Evolutionary conservation across 805 yeast genomes (phyloP).

Genomic region (Zygotorulaspora florentina): DNA sequence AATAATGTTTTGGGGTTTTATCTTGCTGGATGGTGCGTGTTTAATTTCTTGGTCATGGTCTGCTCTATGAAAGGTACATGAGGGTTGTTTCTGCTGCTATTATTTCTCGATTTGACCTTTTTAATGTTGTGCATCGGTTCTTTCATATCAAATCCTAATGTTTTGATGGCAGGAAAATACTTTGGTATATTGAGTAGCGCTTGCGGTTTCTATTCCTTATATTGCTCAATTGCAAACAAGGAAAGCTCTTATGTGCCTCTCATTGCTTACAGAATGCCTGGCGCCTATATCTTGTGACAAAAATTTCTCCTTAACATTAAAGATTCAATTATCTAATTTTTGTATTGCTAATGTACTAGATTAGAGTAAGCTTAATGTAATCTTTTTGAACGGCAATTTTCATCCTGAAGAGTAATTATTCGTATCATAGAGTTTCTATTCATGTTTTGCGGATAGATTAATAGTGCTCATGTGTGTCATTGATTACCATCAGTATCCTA

Average conservation of each 20-base stretch:
- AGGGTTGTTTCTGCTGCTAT: slow-evolving; percentile 53
- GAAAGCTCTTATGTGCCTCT: slow-evolving; percentile 56
- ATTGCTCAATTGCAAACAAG: slow-evolving; percentile 55
- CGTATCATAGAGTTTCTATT: no score
- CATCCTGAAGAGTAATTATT: no score
- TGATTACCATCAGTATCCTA: no score
- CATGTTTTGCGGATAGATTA: no score
- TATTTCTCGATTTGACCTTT: slow-evolving; percentile 51
- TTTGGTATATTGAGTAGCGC: slow-evolving; percentile 54
- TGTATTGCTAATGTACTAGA: no score
- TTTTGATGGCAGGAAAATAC: slow-evolving; percentile 57
- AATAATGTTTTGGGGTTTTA: slow-evolving; percentile 54
- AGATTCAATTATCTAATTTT: no score
- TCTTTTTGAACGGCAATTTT: no score
- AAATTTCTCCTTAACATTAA: no score
- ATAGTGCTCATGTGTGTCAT: no score
- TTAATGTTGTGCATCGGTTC: slow-evolving; percentile 47
- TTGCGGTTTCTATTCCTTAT: slow-evolving; percentile 61
- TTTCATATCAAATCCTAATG: slow-evolving; percentile 42
- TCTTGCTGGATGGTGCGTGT: slow-evolving; percentile 59
- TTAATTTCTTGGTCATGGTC: slow-evolving; percentile 53
- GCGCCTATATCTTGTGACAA: slow-evolving; percentile 36
- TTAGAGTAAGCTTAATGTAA: no score
- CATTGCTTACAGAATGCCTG: slow-evolving; percentile 52
- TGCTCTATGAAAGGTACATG: slow-evolving; percentile 57